A percentile compares a stretch with the other conserved stretches of the same genome.
phyloP scores from a whole-genome alignment of 768 basidiomycete genomes.

The Rhizopogon vesiculosus region DNA sequence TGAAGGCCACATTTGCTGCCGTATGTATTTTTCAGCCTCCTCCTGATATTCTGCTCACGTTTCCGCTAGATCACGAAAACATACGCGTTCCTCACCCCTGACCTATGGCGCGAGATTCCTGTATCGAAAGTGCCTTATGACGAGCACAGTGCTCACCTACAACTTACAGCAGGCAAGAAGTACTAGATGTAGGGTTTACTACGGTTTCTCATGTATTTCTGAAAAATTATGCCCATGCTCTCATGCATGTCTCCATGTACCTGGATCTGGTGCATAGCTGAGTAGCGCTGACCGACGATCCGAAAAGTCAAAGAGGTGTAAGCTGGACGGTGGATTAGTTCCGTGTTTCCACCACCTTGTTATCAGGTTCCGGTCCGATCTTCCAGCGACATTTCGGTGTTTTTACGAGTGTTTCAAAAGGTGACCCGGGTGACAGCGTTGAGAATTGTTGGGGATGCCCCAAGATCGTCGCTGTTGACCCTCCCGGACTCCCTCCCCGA shows the following conservation, averaged over 20 bases:
- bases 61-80: conserved; percentile 85
- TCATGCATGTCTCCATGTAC: not conserved
- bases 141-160: conserved; percentile 91
- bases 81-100: conserved; percentile 96
- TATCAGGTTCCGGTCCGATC: too few species aligned
- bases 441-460: too few species aligned
- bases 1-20: conserved; percentile 94
- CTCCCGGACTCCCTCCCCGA: too few species aligned
- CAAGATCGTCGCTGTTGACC: too few species aligned
- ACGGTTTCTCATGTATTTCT: conserved; percentile 9
- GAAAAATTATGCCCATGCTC: conserved; percentile 2
- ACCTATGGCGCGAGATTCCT: conserved; percentile 95
- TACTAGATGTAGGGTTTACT: conserved; percentile 36
- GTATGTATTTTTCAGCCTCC: conserved; percentile 39
- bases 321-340: too few species aligned
- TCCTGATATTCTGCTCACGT: conserved; percentile 1
- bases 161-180: conserved; percentile 78
- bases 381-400: too few species aligned
- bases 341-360: too few species aligned
- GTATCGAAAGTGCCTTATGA: conserved; percentile 89
- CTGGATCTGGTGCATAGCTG: too few species aligned
- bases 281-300: too few species aligned
- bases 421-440: too few species aligned
- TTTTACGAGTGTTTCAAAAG: too few species aligned
- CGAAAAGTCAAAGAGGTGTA: too few species aligned